Percentiles rank a stretch among this genome's conserved stretches.
Evolutionary conservation across 805 yeast species (phyloP).

Genomic region (Suhomyces tanzawaensis): DNA sequence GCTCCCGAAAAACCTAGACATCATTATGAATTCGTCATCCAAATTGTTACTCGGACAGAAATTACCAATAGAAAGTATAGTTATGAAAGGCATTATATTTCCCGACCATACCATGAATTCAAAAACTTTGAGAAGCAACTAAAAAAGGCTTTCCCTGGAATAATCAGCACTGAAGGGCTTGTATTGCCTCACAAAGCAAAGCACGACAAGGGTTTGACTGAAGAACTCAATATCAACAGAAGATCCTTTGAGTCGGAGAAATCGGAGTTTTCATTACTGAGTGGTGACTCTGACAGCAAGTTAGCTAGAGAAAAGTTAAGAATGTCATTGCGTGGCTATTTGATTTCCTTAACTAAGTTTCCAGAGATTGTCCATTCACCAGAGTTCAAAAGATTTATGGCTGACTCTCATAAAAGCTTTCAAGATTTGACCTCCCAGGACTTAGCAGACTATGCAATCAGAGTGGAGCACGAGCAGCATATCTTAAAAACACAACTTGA

Average conservation of each 20-base stretch:
- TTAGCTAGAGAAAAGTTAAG: conserved; percentile 75
- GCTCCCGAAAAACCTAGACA: conserved; percentile 12
- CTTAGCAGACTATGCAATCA: conserved; percentile 50
- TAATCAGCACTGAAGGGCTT: conserved; percentile 51
- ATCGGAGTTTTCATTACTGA: background rate
- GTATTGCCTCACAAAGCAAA: conserved; percentile 55
- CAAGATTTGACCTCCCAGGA: conserved; percentile 41
- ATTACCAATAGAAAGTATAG: background rate
- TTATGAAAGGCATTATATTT: conserved; percentile 43
- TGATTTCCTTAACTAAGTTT: conserved; percentile 51
- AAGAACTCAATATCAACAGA: conserved; percentile 11
- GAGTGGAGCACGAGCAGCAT: conserved; percentile 61
- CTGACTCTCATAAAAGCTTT: conserved; percentile 31
- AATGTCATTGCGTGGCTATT: conserved; percentile 71
- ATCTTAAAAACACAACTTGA: conserved; percentile 58
- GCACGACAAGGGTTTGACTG: conserved; percentile 29
- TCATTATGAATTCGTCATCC: conserved; percentile 49
- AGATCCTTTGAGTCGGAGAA: conserved; percentile 2
- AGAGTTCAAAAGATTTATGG: conserved; percentile 53
- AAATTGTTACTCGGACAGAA: conserved; percentile 30
- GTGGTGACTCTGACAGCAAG: conserved; percentile 5
- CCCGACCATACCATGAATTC: conserved; percentile 70
- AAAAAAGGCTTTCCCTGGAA: conserved; percentile 62
- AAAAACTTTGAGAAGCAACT: conserved; percentile 52
- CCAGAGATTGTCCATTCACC: conserved; percentile 55